These are phyloP conservation scores for Pyricularia sp. DNA, from an alignment of 2,329 filamentous ascomycete species.

Conservation along the genomic window DNA sequence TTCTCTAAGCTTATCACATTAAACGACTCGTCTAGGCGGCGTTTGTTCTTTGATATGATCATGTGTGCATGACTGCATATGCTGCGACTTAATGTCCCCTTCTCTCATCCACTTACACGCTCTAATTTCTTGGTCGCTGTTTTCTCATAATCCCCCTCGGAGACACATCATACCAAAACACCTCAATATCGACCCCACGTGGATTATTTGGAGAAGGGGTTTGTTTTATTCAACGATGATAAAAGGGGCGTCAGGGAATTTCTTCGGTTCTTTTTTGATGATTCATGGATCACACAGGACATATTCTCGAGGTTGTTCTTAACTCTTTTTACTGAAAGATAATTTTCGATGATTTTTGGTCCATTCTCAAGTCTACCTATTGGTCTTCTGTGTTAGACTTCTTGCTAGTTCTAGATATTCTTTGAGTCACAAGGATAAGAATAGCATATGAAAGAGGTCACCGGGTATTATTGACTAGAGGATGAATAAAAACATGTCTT, in stretches of 20 bases:
- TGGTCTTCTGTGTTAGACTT: not conserved
- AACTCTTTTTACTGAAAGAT: not conserved
- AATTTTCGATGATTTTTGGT: slow-evolving; percentile 4
- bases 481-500: not conserved
- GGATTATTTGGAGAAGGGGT: not conserved
- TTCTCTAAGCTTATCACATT: slow-evolving; percentile 26
- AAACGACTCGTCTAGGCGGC: not conserved
- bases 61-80: not conserved
- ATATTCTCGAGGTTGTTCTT: slow-evolving; percentile 1
- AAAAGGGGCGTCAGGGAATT: not conserved
- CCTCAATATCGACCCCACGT: not conserved
- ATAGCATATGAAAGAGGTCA: not conserved
- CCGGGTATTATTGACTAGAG: not conserved
- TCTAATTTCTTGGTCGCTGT: not conserved
- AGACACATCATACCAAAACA: not conserved
- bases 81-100: slow-evolving; percentile 2
- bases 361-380: not conserved
- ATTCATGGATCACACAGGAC: slow-evolving; percentile 4
- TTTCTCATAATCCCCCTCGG: not conserved
- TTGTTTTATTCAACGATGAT: not conserved
- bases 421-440: not conserved
- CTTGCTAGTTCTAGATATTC: not conserved
- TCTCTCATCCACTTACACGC: not conserved
- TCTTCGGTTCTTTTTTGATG: slow-evolving; percentile 2
- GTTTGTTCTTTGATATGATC: not conserved